Evolutionary conservation across 257 asterid species (phyloP).

Genomic region (Eucommia ulmoides): DNA sequence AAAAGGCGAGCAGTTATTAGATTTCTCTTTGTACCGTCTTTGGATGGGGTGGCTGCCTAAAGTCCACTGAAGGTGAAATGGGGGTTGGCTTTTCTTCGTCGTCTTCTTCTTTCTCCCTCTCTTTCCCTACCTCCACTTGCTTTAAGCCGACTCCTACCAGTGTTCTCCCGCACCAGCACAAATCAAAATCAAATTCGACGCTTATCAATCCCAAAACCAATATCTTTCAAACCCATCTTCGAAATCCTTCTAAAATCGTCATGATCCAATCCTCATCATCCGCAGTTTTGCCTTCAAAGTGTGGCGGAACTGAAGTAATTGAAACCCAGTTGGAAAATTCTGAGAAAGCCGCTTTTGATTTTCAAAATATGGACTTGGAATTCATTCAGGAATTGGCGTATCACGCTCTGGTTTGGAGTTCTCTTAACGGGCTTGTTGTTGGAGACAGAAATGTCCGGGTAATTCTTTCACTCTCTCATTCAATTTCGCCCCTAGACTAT

Average conservation of each 20-base stretch:
- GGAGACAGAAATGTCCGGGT: conserved; percentile 83
- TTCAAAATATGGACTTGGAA: conserved; percentile 38
- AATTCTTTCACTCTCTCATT: not conserved
- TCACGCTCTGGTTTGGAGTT: conserved; percentile 85
- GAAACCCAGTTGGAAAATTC: conserved; percentile 10
- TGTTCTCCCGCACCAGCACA: conserved; percentile 4
- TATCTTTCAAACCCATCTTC: conserved; percentile 14
- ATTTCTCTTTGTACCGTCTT: too few relatives aligned
- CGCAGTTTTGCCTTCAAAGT: conserved; percentile 22
- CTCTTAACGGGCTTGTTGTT: conserved; percentile 81
- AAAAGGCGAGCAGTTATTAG: too few relatives aligned
- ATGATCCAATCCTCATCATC: conserved; percentile 26
- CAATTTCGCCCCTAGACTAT: too few relatives aligned
- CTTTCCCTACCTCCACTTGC: conserved; percentile 5
- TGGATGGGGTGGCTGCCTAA: too few relatives aligned
- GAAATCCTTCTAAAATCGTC: conserved; percentile 14
- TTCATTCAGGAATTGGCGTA: conserved; percentile 55
- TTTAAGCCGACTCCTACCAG: conserved; percentile 8
- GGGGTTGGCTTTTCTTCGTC: conserved; percentile 14
- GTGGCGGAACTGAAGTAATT: conserved; percentile 16
- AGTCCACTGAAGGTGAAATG: too few relatives aligned
- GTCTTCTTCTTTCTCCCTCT: conserved; percentile 8
- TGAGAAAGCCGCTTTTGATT: conserved; percentile 38
- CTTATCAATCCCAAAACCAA: conserved; percentile 4
- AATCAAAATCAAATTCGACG: conserved; percentile 9